phyloP scores from a whole-genome alignment of 805 yeast species.

The Candida coquimbonensis region DNA sequence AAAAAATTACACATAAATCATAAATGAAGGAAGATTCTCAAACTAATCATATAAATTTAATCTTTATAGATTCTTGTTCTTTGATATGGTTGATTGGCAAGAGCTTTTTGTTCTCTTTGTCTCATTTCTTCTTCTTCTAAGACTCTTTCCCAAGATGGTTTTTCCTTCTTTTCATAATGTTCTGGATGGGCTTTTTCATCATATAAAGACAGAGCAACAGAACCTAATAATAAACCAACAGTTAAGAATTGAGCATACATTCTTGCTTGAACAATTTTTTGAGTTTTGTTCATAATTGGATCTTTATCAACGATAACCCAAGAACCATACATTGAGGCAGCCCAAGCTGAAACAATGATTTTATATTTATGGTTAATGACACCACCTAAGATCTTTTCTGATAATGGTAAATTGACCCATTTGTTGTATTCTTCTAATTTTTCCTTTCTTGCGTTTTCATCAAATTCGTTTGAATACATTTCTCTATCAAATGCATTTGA shows the following conservation, averaged over 20 bases:
- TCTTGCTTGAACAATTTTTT: slow-evolving; percentile 82
- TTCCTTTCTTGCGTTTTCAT: slow-evolving; percentile 25
- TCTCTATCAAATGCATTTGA: slow-evolving; percentile 59
- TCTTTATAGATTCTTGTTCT: slow-evolving; percentile 31
- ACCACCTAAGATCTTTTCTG: slow-evolving; percentile 44
- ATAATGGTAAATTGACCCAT: slow-evolving; percentile 43
- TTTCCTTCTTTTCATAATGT: slow-evolving; percentile 27
- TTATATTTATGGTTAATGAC: slow-evolving; percentile 54
- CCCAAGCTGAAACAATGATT: slow-evolving; percentile 71
- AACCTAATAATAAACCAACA: slow-evolving; percentile 59
- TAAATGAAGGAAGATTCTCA: not conserved
- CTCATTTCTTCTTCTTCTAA: slow-evolving; percentile 37
- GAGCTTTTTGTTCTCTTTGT: slow-evolving; percentile 13
- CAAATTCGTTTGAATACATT: slow-evolving; percentile 42
- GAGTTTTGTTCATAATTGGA: slow-evolving; percentile 65
- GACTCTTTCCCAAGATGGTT: slow-evolving; percentile 42
- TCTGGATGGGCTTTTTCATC: slow-evolving; percentile 49
- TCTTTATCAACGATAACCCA: slow-evolving; percentile 71
- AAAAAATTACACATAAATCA: not conserved
- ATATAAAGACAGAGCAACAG: slow-evolving; percentile 59
- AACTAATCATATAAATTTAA: slow-evolving; percentile 4
- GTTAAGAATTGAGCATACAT: slow-evolving; percentile 86
- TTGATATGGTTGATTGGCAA: slow-evolving; percentile 21
- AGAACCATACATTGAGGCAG: slow-evolving; percentile 71
- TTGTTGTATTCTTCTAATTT: slow-evolving; percentile 39